Percentiles rank a stretch among this genome's conserved stretches.
Conservation (phyloP, 768 basidiomycete genomes). For the Tulasnella sp. region DNA sequence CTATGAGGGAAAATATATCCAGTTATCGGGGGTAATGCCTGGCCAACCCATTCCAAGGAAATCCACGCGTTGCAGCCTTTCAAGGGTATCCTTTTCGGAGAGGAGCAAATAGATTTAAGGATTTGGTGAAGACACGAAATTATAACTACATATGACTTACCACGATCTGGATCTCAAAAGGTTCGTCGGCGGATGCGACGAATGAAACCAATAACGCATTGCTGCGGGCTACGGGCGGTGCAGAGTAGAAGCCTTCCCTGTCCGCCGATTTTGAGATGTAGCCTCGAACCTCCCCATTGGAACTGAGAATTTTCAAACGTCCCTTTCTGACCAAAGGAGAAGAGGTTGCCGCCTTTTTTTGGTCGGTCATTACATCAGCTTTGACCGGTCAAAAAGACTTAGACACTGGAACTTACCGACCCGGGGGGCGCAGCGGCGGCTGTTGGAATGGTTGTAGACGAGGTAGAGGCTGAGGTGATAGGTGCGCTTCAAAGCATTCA, state of each 20-base stretch:
- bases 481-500: neutral
- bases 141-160: neutral
- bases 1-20: neutral
- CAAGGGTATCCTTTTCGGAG: neutral
- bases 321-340: neutral
- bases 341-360: no score
- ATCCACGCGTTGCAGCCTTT: neutral
- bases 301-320: neutral
- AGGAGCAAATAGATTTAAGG: neutral
- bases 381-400: no score
- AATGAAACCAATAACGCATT: neutral
- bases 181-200: neutral
- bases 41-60: neutral
- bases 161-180: neutral
- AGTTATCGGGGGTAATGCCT: neutral
- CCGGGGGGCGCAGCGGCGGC: neutral
- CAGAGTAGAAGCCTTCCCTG: neutral
- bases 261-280: neutral
- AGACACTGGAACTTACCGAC: no score
- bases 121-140: neutral
- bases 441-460: neutral
- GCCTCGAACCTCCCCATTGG: no score
- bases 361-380: no score
- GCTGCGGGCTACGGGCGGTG: neutral
- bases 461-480: neutral